A percentile compares a stretch with the other conserved stretches of the same genome.
phyloP scores from a whole-genome alignment of 352 stramenopile genomes.

The Thalassiosira livingstoniorum region DNA sequence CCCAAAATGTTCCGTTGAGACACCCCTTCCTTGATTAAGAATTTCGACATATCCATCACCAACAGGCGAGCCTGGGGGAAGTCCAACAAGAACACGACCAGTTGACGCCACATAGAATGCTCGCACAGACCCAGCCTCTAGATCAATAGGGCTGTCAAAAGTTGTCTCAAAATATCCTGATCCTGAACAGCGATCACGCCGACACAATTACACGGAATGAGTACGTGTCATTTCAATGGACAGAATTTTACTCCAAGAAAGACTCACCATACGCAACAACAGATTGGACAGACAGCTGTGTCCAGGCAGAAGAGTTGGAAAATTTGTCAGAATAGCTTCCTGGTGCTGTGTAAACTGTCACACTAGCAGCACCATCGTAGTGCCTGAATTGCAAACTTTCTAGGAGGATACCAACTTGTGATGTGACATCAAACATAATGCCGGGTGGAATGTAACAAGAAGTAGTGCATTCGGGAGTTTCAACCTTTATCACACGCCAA shows the following conservation, averaged over 20 bases:
- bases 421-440: background rate
- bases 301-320: background rate
- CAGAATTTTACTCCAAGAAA: too few relatives aligned
- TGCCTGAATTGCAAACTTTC: background rate
- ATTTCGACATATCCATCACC: background rate
- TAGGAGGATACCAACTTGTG: background rate
- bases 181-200: background rate
- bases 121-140: background rate
- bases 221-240: too few relatives aligned
- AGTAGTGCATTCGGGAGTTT: background rate
- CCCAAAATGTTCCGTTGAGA: background rate
- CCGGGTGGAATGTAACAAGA: background rate
- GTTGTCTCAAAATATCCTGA: background rate
- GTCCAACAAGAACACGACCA: background rate
- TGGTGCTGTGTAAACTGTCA: background rate
- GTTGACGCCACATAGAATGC: background rate
- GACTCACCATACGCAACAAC: too few relatives aligned
- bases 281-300: too few relatives aligned
- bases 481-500: too few relatives aligned
- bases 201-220: background rate
- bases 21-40: background rate
- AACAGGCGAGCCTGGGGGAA: background rate
- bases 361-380: background rate
- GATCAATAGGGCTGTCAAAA: background rate
- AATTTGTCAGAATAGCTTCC: background rate